Percentiles rank a stretch among this genome's conserved stretches.
These are phyloP conservation scores for Blepharisma japonicum DNA, from an alignment of 73 alveolate genomes.

Conservation along the genomic window DNA sequence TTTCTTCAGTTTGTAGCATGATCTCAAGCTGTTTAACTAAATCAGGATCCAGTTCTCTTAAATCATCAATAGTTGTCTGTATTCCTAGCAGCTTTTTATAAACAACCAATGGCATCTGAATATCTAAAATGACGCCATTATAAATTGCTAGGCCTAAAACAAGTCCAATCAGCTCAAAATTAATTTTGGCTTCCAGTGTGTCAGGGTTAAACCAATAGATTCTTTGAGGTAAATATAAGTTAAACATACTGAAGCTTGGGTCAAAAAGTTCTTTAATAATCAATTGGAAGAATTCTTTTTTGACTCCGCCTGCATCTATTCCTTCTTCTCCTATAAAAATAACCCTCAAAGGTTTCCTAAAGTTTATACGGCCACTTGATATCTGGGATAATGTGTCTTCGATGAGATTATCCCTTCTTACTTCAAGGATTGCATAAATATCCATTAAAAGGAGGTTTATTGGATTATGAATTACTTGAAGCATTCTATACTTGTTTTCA, in stretches of 20 bases:
- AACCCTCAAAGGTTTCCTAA: conserved; percentile 87
- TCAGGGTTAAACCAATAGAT: conserved; percentile 91
- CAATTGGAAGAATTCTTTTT: conserved; percentile 93
- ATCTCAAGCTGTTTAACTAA: conserved; percentile 15
- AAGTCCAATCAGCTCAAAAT: conserved; percentile 89
- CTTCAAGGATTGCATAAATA: conserved; percentile 57
- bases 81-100: conserved; percentile 80
- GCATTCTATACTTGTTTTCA: conserved; percentile 51
- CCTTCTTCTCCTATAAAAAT: conserved; percentile 93
- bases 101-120: conserved; percentile 87
- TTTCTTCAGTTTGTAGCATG: conserved; percentile 53
- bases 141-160: conserved; percentile 94
- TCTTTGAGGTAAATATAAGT: conserved; percentile 68
- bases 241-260: conserved; percentile 67
- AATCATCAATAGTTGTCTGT: conserved; percentile 63
- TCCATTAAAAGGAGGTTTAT: conserved; percentile 37
- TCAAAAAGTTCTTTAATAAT: conserved; percentile 78
- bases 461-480: conserved; percentile 39
- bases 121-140: conserved; percentile 83
- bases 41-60: conserved; percentile 74
- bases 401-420: conserved; percentile 66
- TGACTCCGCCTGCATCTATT: conserved; percentile 98
- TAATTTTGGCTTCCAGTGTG: conserved; percentile 85
- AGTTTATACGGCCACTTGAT: conserved; percentile 53
- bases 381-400: conserved; percentile 78